phyloP scores from a whole-genome alignment of 2,329 filamentous ascomycete species.

The Rutstroemia sp. region DNA sequence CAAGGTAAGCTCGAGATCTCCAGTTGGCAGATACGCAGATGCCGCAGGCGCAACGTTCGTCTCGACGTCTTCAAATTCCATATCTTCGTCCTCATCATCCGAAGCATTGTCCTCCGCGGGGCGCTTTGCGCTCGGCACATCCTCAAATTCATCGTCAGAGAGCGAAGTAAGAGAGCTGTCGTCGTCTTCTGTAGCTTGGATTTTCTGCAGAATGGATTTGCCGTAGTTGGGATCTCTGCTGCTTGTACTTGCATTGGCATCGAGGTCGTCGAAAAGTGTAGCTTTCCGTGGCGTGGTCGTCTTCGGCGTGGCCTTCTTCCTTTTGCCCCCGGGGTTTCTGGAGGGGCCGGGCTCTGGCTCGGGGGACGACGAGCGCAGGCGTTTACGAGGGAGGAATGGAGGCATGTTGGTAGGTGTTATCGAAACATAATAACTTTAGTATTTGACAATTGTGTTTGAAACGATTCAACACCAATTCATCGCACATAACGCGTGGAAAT shows the following conservation, averaged over 20 bases:
- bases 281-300: conserved; percentile 39
- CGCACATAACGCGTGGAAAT: neutral
- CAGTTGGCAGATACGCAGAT: conserved; percentile 44
- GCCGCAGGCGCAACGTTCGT: conserved; percentile 29
- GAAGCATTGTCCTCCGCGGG: conserved; percentile 35
- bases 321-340: conserved; percentile 10
- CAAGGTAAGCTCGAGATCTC: conserved; percentile 69
- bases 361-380: conserved; percentile 44
- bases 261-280: conserved; percentile 55
- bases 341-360: conserved; percentile 21
- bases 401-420: conserved; percentile 45
- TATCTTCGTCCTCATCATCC: conserved; percentile 37
- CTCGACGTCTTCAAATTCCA: conserved; percentile 55
- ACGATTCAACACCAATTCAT: neutral
- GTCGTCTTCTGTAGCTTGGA: conserved; percentile 38
- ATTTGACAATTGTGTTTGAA: neutral
- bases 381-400: conserved; percentile 60
- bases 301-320: conserved; percentile 12
- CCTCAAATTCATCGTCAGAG: conserved; percentile 48
- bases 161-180: conserved; percentile 30
- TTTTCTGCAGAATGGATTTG: conserved; percentile 36
- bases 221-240: conserved; percentile 37
- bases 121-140: conserved; percentile 37
- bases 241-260: conserved; percentile 33
- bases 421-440: neutral